Evolutionary conservation across 2,329 filamentous ascomycete genomes (phyloP), one percentile per base, ranked within the genome.

Genomic region (Talaromyces sp.): DNA sequence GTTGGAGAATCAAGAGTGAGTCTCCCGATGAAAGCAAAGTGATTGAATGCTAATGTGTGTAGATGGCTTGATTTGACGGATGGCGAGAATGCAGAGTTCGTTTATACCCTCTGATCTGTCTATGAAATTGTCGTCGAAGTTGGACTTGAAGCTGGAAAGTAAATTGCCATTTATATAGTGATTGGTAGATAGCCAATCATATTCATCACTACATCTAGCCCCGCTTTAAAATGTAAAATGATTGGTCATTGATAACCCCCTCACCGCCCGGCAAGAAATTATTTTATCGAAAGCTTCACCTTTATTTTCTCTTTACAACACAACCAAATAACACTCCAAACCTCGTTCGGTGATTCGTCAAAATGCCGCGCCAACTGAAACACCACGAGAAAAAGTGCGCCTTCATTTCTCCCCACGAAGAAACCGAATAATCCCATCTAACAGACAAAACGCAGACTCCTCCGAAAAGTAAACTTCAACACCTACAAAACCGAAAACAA

Each of bases 341-440:
- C n/a, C 7, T 56, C 53, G 19, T 36, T 56, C 31, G 34, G 31
- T 2, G 45, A 22, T 22, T n/a, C n/a, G 2, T n/a, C 51, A 66
- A 54, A 31, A 98, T 98, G 95, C 92, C 96, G 71, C 90, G 95
- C 73, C 93, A 96, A 83, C 88, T 99, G 76, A 98, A 97, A 82
- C 88, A 96, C 81, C 94, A 97, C 81, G 95, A 99, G 88, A 88
- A 95, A 77, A 96, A 95, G 85, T 82, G 69, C 61, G 73, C 72
- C 58, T 36, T 34, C n/a, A 43, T 58, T 10, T 7, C 45, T 2
- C 15, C 13, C 15, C 51, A 61, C 67, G 68, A 43, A 45, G 5
- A 25, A 6, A 19, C n/a, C 40, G 5, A 13, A 27, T 7, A 19
- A 19, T 17, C 3, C 2, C 6, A 11, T 45, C 34, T 40, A 45